phyloP scores from a whole-genome alignment of 768 basidiomycete genomes.

The Lactarius sanguifluus region DNA sequence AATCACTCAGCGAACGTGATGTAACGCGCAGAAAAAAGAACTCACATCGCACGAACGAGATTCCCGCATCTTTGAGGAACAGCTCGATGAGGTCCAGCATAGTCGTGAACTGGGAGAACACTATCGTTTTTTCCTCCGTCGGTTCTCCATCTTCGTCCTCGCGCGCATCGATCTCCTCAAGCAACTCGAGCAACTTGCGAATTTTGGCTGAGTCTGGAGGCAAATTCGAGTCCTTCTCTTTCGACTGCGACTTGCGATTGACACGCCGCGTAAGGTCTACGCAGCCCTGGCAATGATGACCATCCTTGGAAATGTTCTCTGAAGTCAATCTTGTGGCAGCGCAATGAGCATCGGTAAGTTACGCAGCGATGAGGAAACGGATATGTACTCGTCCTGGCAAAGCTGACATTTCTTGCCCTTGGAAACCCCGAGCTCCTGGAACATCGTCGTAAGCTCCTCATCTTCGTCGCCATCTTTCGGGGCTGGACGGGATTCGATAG shows the following conservation, averaged over 20 bases:
- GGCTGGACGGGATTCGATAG: constrained; percentile 62
- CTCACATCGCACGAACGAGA: constrained; percentile 86
- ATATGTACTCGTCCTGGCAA: constrained; percentile 68
- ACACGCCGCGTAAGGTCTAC: constrained; percentile 51
- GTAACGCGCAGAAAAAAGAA: constrained; percentile 27
- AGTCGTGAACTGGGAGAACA: constrained; percentile 91
- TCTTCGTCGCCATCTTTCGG: constrained; percentile 55
- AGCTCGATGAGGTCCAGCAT: constrained; percentile 87
- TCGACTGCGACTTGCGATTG: constrained; percentile 39
- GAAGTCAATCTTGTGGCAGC: constrained; percentile 39
- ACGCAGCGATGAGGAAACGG: not conserved
- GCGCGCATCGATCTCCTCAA: constrained; percentile 61
- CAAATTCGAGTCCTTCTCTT: constrained; percentile 38
- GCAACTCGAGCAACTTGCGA: constrained; percentile 71
- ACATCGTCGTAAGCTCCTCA: constrained; percentile 70
- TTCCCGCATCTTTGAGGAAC: constrained; percentile 66
- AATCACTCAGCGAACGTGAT: constrained; percentile 12
- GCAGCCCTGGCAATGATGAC: constrained; percentile 62
- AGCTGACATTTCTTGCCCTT: constrained; percentile 68
- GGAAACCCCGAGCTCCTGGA: constrained; percentile 66
- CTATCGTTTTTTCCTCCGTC: constrained; percentile 83
- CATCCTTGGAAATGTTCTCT: constrained; percentile 42
- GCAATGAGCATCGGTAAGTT: not conserved
- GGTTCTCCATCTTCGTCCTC: constrained; percentile 41
- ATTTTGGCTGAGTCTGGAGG: constrained; percentile 86